Percentiles rank a stretch among this genome's conserved stretches.
These are phyloP conservation scores for Elsinoe perseae DNA, from an alignment of 2,329 filamentous ascomycete species.

Conservation along the genomic window DNA sequence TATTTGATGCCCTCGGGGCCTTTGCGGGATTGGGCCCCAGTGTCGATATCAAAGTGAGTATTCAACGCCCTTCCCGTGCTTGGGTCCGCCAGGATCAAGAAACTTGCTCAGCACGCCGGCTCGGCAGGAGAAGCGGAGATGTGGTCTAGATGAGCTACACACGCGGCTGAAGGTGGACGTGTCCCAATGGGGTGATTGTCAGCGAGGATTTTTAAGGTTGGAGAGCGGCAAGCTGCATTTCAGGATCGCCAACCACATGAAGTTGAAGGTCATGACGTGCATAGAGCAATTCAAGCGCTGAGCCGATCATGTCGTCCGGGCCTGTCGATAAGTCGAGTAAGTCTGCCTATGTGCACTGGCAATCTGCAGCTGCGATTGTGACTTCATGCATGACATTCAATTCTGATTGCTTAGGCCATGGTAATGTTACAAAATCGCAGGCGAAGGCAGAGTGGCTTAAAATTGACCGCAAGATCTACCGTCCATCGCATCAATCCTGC, in stretches of 20 bases:
- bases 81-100: no score
- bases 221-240: background rate
- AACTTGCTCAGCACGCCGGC: no score
- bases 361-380: background rate
- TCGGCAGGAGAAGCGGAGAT: background rate
- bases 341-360: background rate
- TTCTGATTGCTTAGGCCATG: background rate
- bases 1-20: no score
- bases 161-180: background rate
- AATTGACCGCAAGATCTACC: no score
- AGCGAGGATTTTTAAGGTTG: background rate
- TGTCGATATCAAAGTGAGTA: no score
- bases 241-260: slow-evolving; percentile 1
- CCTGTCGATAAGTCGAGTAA: background rate
- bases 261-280: background rate
- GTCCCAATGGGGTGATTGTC: background rate
- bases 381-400: background rate
- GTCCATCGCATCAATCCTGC: no score
- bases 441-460: no score
- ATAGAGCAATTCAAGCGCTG: background rate
- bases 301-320: background rate
- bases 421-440: no score
- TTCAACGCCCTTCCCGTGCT: no score
- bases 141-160: background rate
- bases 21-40: no score